Evolutionary conservation across 768 basidiomycete genomes (phyloP).

Genomic region (Leucosporidium scottii): DNA sequence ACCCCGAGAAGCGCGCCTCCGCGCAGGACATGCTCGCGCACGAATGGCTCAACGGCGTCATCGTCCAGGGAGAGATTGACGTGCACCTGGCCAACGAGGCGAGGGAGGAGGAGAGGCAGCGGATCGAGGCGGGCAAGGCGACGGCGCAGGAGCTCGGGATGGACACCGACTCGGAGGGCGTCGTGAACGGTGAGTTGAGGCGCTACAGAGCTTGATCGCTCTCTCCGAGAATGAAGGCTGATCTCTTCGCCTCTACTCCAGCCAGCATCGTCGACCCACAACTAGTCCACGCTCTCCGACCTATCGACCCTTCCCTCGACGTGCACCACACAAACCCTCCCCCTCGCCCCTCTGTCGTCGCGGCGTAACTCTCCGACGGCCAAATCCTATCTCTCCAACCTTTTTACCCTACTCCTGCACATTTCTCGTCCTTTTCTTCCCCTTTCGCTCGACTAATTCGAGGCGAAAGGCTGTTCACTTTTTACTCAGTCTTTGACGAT

Average conservation of each 20-base stretch:
- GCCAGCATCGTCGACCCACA: constrained; percentile 23
- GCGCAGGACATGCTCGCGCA: constrained; percentile 81
- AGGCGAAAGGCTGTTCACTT: not conserved
- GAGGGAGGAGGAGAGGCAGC: constrained; percentile 13
- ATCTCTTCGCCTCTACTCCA: not conserved
- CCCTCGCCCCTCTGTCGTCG: constrained; percentile 15
- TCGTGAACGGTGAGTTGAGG: constrained; percentile 5
- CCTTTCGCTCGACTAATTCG: not conserved
- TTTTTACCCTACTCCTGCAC: no score
- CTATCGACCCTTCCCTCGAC: constrained; percentile 25
- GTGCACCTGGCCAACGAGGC: constrained; percentile 23
- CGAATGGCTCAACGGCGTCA: constrained; percentile 70
- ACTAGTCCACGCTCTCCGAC: constrained; percentile 24
- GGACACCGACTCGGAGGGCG: constrained; percentile 18
- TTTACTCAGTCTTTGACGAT: no score
- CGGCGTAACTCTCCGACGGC: no score
- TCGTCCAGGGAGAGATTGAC: constrained; percentile 48
- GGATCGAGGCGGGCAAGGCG: constrained; percentile 17
- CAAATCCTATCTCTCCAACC: no score
- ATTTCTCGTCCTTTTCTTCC: not conserved
- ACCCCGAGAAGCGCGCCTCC: constrained; percentile 79
- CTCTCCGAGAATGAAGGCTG: not conserved
- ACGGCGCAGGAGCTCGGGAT: constrained; percentile 25
- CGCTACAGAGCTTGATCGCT: not conserved
- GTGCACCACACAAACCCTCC: constrained; percentile 31